Percentiles rank a stretch among this genome's conserved stretches.
Conservation (phyloP, 1,284 basidiomycete genomes). For the Peniophora sp. region DNA sequence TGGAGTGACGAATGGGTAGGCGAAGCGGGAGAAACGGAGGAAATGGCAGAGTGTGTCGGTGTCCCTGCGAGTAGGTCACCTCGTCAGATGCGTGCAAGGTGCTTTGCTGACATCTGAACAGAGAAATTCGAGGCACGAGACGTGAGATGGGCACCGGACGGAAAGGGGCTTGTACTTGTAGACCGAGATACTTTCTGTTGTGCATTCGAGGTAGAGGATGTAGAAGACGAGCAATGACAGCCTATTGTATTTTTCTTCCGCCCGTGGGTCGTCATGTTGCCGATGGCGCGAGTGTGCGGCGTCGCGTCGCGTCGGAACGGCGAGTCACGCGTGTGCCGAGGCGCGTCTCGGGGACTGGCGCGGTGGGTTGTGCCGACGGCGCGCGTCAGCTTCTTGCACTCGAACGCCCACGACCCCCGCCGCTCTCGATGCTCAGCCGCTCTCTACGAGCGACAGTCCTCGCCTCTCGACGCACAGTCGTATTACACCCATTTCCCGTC, state of each 20-base stretch:
- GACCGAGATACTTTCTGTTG: conserved; percentile 76
- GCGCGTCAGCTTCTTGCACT: not conserved
- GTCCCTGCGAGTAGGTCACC: conserved; percentile 60
- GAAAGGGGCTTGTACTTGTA: conserved; percentile 65
- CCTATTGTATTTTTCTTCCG: not conserved
- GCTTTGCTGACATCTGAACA: conserved; percentile 17
- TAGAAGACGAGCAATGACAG: not conserved
- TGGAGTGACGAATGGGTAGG: conserved; percentile 80
- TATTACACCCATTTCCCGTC: conserved; percentile 20
- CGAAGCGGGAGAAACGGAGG: conserved; percentile 32
- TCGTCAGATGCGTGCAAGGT: not conserved
- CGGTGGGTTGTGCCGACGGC: conserved; percentile 1
- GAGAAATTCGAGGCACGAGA: conserved; percentile 60
- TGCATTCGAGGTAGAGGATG: conserved; percentile 66
- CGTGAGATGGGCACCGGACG: conserved; percentile 75
- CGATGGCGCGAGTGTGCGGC: not conserved
- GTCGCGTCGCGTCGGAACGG: not conserved
- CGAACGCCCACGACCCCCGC: not conserved
- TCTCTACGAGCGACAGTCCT: conserved; percentile 31
- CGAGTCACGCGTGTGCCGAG: not conserved
- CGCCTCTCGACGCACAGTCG: conserved; percentile 24
- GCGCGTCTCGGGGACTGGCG: too few relatives aligned
- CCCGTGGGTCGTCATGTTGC: not conserved
- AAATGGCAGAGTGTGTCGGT: conserved; percentile 77
- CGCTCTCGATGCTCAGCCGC: conserved; percentile 32